Conservation (phyloP, 2,329 filamentous ascomycete species). For the Tolypocladium tropicale region DNA sequence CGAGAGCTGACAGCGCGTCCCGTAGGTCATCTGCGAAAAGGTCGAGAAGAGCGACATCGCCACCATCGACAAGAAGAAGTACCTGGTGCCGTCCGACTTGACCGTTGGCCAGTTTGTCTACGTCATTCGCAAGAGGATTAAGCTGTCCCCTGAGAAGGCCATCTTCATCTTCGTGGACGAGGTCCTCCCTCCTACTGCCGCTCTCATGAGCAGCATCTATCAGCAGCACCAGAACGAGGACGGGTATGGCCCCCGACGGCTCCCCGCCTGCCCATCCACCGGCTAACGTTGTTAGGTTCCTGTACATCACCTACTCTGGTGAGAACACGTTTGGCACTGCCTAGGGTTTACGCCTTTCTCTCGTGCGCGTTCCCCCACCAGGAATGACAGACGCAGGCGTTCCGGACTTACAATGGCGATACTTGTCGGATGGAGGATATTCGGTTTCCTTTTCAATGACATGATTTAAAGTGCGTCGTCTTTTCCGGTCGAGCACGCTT, state of each 20-base stretch:
- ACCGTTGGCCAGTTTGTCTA: constrained; percentile 99
- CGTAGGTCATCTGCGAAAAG: constrained; percentile 97
- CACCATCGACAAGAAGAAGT: constrained; percentile 99
- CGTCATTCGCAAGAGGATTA: constrained; percentile 99
- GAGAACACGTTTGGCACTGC: constrained; percentile 87
- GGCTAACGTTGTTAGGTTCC: constrained; percentile 49
- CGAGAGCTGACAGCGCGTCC: background rate
- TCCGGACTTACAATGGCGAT: constrained; percentile 20
- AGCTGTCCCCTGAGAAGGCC: constrained; percentile 98
- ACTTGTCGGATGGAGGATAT: constrained; percentile 13
- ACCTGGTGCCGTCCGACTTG: constrained; percentile 91
- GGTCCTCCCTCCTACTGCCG: constrained; percentile 89
- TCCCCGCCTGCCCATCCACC: background rate
- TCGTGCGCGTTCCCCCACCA: constrained; percentile 1
- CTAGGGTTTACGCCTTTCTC: constrained; percentile 7
- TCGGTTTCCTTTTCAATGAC: constrained; percentile 3
- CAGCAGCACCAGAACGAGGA: constrained; percentile 93
- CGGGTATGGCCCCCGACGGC: constrained; percentile 33
- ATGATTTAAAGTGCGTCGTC: background rate
- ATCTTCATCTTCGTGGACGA: constrained; percentile 99
- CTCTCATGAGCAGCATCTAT: constrained; percentile 98
- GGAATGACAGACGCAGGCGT: constrained; percentile 23
- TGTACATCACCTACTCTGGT: constrained; percentile 99
- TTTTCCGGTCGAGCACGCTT: background rate
- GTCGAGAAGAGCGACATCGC: constrained; percentile 99